These are phyloP conservation scores for sunflower (Helianthus annuus) DNA, from an alignment of 129 eudicot genomes.

Conservation along the genomic window DNA sequence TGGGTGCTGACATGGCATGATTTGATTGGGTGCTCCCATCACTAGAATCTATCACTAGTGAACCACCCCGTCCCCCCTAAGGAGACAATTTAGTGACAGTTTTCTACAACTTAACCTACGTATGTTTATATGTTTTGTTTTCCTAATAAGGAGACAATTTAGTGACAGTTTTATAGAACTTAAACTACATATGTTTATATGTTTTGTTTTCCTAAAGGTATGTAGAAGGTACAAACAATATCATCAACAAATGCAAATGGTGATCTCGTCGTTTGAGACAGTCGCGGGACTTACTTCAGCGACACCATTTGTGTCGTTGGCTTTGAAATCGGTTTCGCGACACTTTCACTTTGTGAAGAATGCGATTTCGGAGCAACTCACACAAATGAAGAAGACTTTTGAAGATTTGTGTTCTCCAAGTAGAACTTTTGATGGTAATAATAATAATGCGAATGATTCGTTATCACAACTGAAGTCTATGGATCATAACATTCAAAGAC, in stretches of 20 bases:
- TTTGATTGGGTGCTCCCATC: no score
- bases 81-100: no score
- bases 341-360: conserved; percentile 69
- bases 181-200: conserved; percentile 1
- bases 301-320: conserved; percentile 62
- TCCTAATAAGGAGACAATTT: not conserved
- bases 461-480: conserved; percentile 44
- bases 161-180: conserved; percentile 10
- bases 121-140: no score
- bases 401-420: conserved; percentile 60
- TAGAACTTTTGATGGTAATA: conserved; percentile 25
- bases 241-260: conserved; percentile 86
- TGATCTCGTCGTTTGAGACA: conserved; percentile 74
- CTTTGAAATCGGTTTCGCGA: conserved; percentile 65
- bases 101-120: no score
- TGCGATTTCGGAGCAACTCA: conserved; percentile 73
- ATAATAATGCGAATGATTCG: conserved; percentile 25
- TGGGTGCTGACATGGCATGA: no score
- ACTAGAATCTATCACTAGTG: no score
- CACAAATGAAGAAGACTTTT: conserved; percentile 40
- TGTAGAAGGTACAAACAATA: conserved; percentile 81
- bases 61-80: no score
- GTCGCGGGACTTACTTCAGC: conserved; percentile 81
- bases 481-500: conserved; percentile 47
- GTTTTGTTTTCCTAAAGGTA: conserved; percentile 44